Evolutionary conservation across 768 basidiomycete species (phyloP).

Genomic region (Boletus rubescentipes): DNA sequence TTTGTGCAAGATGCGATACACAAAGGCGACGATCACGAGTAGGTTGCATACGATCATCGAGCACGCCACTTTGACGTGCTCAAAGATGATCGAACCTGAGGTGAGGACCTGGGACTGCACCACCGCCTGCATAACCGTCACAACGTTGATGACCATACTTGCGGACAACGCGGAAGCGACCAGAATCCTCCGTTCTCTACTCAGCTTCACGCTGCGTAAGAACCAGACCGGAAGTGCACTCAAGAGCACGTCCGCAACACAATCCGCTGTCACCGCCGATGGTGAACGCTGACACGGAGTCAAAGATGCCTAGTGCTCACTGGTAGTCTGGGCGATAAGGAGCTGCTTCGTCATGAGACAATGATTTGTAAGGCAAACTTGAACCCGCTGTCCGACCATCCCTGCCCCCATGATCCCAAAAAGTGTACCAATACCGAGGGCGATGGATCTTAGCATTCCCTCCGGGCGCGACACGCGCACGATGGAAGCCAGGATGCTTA

Average conservation of each 20-base stretch:
- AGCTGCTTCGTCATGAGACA: conserved; percentile 10
- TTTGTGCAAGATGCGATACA: conserved; percentile 15
- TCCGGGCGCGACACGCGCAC: conserved; percentile 22
- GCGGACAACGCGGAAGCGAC: conserved; percentile 23
- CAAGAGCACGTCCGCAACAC: conserved; percentile 20
- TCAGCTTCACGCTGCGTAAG: conserved; percentile 14
- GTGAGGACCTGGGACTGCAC: not conserved
- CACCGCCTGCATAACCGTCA: conserved; percentile 19
- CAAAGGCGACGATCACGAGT: conserved; percentile 21
- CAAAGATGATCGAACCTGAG: conserved; percentile 18
- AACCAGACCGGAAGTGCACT: conserved; percentile 20
- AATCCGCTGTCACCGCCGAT: conserved; percentile 16
- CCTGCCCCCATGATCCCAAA: conserved; percentile 16
- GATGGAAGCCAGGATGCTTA: conserved; percentile 26
- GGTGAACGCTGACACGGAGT: not conserved
- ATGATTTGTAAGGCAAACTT: not conserved
- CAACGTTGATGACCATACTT: conserved; percentile 18
- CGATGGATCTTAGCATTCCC: conserved; percentile 3
- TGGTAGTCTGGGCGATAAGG: conserved; percentile 18
- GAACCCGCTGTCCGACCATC: conserved; percentile 9
- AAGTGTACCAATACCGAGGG: conserved; percentile 9
- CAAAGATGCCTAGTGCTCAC: conserved; percentile 12
- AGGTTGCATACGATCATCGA: conserved; percentile 24
- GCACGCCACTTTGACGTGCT: conserved; percentile 22
- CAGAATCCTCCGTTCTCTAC: conserved; percentile 15